Evolutionary conservation across 2,329 filamentous ascomycete species (phyloP).

Genomic region (Ophiocordyceps camponoti-leonardi): DNA sequence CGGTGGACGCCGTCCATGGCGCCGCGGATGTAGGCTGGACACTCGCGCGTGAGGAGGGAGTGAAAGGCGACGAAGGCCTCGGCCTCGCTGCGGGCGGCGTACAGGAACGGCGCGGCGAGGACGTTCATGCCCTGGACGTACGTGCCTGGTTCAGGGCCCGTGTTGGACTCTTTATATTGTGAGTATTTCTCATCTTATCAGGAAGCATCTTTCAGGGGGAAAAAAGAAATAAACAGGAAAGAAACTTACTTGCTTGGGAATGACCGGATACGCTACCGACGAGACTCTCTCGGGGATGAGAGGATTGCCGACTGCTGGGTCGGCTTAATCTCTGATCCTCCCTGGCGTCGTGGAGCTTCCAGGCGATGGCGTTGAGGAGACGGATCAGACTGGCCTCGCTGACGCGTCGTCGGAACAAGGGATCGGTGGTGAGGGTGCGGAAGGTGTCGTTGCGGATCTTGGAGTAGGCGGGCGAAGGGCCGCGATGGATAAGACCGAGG

Average conservation of each 20-base stretch:
- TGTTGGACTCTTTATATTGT: constrained; percentile 40
- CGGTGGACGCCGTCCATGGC: constrained; percentile 96
- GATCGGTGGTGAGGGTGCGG: constrained; percentile 87
- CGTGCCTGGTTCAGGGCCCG: constrained; percentile 50
- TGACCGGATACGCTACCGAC: constrained; percentile 17
- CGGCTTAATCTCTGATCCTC: constrained; percentile 25
- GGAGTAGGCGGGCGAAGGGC: constrained; percentile 82
- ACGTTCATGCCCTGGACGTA: constrained; percentile 99
- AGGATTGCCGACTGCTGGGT: constrained; percentile 20
- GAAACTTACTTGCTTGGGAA: constrained; percentile 20
- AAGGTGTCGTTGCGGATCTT: constrained; percentile 99
- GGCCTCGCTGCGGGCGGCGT: constrained; percentile 82
- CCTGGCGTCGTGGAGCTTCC: constrained; percentile 74
- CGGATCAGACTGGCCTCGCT: constrained; percentile 91
- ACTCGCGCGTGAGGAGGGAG: constrained; percentile 70
- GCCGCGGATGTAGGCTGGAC: constrained; percentile 83
- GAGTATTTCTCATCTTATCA: no score
- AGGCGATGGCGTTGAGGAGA: constrained; percentile 85
- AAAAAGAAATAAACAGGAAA: constrained; percentile 14
- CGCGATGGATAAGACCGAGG: constrained; percentile 76
- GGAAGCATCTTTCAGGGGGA: no score
- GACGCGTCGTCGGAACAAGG: constrained; percentile 88
- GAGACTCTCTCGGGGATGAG: constrained; percentile 14
- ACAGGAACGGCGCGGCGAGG: constrained; percentile 85
- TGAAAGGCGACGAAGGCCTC: constrained; percentile 90